Percentiles rank a stretch among this genome's conserved stretches.
Evolutionary conservation across 805 yeast genomes (phyloP).

Genomic region (Candida takata): DNA sequence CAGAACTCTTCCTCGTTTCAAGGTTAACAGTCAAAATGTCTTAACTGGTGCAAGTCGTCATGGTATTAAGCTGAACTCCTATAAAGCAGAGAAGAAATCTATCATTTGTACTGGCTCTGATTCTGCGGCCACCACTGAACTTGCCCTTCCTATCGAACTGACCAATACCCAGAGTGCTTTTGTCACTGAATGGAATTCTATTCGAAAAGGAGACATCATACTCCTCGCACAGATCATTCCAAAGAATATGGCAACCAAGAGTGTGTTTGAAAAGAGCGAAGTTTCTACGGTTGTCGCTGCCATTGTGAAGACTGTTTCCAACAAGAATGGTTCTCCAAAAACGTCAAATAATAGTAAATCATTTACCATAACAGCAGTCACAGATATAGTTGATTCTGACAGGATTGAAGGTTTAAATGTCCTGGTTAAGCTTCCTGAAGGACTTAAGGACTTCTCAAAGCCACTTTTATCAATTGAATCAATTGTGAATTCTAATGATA

Average conservation of each 20-base stretch:
- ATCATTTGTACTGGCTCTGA: not conserved
- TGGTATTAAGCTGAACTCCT: slow-evolving; percentile 5
- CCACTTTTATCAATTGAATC: slow-evolving; percentile 2
- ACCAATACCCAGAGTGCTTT: not conserved
- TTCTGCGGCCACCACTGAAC: not conserved
- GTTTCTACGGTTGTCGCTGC: slow-evolving; percentile 4
- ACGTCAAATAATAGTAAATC: not conserved
- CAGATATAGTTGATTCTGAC: not conserved
- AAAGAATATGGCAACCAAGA: slow-evolving; percentile 4
- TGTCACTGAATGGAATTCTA: slow-evolving; percentile 12
- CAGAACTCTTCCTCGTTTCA: slow-evolving; percentile 11
- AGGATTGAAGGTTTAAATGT: slow-evolving; percentile 16
- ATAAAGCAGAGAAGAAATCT: not conserved
- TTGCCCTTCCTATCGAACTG: slow-evolving; percentile 4
- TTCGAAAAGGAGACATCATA: slow-evolving; percentile 12
- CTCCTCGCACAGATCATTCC: slow-evolving; percentile 6
- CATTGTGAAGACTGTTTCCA: not conserved
- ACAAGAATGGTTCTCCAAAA: not conserved
- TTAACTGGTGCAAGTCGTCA: slow-evolving; percentile 18
- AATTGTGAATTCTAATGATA: slow-evolving; percentile 4
- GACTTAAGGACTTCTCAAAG: not conserved
- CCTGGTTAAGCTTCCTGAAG: slow-evolving; percentile 20
- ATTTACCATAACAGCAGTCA: not conserved
- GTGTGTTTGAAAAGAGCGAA: slow-evolving; percentile 9
- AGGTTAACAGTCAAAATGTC: slow-evolving; percentile 3